Conservation (phyloP, 2,329 filamentous ascomycete species). For the Aspergillus aculeatinus region DNA sequence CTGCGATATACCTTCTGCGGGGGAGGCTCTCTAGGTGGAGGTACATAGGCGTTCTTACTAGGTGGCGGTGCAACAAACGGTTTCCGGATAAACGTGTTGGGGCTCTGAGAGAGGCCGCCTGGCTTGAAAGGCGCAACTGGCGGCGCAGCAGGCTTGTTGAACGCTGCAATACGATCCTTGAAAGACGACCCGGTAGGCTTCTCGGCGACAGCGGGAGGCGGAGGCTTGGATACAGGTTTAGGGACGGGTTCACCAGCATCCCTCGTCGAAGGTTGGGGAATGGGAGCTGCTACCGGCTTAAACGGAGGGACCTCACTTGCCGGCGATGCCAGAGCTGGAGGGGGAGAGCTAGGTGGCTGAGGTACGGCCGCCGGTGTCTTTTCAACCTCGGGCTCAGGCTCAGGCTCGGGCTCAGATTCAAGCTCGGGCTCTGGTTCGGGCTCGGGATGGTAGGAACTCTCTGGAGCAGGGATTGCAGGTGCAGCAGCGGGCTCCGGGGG, state of each 20-base stretch:
- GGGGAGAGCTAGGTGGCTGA: slow-evolving; percentile 27
- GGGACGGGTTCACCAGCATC: slow-evolving; percentile 40
- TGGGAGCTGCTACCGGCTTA: slow-evolving; percentile 26
- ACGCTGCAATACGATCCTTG: slow-evolving; percentile 92
- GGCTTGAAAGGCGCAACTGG: slow-evolving; percentile 91
- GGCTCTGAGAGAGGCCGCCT: slow-evolving; percentile 57
- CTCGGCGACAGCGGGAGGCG: slow-evolving; percentile 64
- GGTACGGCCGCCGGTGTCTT: slow-evolving; percentile 25
- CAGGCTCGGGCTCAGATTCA: slow-evolving; percentile 29
- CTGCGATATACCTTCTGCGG: slow-evolving; percentile 72
- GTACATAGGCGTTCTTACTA: slow-evolving; percentile 86
- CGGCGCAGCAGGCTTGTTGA: slow-evolving; percentile 84
- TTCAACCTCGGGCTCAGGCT: slow-evolving; percentile 36
- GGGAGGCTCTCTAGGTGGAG: slow-evolving; percentile 68
- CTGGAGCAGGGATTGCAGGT: slow-evolving; percentile 1
- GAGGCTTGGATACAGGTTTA: slow-evolving; percentile 54
- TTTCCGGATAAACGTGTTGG: slow-evolving; percentile 80
- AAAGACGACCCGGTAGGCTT: slow-evolving; percentile 79
- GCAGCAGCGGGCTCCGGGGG: slow-evolving; percentile 34
- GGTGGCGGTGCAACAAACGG: slow-evolving; percentile 94
- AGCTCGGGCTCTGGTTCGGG: slow-evolving; percentile 19
- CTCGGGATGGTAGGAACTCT: not conserved
- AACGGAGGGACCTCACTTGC: slow-evolving; percentile 26
- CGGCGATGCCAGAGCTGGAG: slow-evolving; percentile 24
- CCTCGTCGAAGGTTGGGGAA: slow-evolving; percentile 28